Conservation (phyloP, 2,329 filamentous ascomycete genomes). For the Cercospora citrullina region DNA sequence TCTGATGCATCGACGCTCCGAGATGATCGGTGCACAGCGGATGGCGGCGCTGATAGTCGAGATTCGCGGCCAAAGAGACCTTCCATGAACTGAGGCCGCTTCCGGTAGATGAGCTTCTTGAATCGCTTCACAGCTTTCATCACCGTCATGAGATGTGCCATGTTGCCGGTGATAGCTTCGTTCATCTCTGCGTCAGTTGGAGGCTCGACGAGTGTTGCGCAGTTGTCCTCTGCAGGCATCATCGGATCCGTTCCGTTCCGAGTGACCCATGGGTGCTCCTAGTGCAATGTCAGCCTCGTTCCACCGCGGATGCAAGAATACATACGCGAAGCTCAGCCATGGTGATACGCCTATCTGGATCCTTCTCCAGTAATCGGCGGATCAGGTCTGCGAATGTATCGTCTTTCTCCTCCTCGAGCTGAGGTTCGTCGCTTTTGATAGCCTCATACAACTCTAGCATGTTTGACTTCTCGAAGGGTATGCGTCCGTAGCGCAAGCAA, state of each 20-base stretch:
- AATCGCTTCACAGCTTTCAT: conserved; percentile 91
- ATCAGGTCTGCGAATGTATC: conserved; percentile 75
- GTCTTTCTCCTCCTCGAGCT: conserved; percentile 64
- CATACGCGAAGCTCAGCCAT: conserved; percentile 81
- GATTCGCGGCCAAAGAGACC: conserved; percentile 61
- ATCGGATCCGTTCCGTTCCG: conserved; percentile 74
- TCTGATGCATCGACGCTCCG: conserved; percentile 54
- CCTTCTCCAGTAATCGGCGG: conserved; percentile 73
- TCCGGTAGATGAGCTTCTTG: conserved; percentile 68
- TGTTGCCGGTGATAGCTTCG: conserved; percentile 84
- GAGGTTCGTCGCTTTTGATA: conserved; percentile 70
- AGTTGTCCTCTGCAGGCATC: conserved; percentile 82
- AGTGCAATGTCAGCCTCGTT: conserved; percentile 26
- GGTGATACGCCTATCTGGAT: conserved; percentile 76
- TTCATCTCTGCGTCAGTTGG: conserved; percentile 90
- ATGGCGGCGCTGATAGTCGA: conserved; percentile 59
- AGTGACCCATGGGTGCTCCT: conserved; percentile 95
- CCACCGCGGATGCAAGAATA: conserved; percentile 15
- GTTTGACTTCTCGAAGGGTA: conserved; percentile 79
- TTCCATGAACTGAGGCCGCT: conserved; percentile 56
- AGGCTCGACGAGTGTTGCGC: conserved; percentile 72
- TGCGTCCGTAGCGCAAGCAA: conserved; percentile 82
- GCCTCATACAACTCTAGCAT: conserved; percentile 87
- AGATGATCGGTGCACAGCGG: conserved; percentile 27
- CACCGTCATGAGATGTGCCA: conserved; percentile 81